Evolutionary conservation across 2,329 filamentous ascomycete species (phyloP).

Genomic region (Penicillium oxalicum): DNA sequence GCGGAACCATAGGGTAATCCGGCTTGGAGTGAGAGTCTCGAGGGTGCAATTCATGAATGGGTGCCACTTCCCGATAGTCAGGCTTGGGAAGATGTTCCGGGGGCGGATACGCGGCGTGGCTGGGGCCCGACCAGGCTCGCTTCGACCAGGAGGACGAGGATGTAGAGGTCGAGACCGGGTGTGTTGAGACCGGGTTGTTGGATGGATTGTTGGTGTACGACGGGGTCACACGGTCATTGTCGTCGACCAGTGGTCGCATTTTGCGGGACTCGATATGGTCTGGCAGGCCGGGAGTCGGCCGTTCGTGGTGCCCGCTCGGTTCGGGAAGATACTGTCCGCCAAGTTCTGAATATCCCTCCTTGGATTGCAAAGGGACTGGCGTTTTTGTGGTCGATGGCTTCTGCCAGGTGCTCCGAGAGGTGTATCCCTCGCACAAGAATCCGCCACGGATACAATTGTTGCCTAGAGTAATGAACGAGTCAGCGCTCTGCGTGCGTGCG

Average conservation of each 20-base stretch:
- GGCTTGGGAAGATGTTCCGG: conserved; percentile 36
- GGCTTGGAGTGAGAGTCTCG: conserved; percentile 33
- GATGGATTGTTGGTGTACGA: conserved; percentile 40
- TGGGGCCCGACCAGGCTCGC: conserved; percentile 32
- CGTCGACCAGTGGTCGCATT: conserved; percentile 43
- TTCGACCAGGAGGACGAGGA: conserved; percentile 37
- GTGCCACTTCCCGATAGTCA: conserved; percentile 37
- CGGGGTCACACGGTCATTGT: conserved; percentile 34
- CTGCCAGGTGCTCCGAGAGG: conserved; percentile 68
- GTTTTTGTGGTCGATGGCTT: conserved; percentile 66
- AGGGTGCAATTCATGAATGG: conserved; percentile 38
- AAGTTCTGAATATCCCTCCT: conserved; percentile 54
- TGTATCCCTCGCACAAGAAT: conserved; percentile 88
- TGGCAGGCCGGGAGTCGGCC: conserved; percentile 25
- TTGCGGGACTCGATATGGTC: conserved; percentile 43
- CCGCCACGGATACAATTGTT: conserved; percentile 86
- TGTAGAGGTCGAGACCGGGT: conserved; percentile 13
- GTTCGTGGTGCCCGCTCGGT: conserved; percentile 35
- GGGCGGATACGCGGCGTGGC: conserved; percentile 33
- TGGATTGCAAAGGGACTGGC: conserved; percentile 74
- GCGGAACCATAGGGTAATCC: conserved; percentile 38
- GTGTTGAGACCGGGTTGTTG: conserved; percentile 23
- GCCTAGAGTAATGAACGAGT: conserved; percentile 46
- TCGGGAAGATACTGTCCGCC: conserved; percentile 35
- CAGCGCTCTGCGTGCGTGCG: not conserved